Conservation (phyloP, 352 stramenopile species). For the Phytophthora pseudosyringae region DNA sequence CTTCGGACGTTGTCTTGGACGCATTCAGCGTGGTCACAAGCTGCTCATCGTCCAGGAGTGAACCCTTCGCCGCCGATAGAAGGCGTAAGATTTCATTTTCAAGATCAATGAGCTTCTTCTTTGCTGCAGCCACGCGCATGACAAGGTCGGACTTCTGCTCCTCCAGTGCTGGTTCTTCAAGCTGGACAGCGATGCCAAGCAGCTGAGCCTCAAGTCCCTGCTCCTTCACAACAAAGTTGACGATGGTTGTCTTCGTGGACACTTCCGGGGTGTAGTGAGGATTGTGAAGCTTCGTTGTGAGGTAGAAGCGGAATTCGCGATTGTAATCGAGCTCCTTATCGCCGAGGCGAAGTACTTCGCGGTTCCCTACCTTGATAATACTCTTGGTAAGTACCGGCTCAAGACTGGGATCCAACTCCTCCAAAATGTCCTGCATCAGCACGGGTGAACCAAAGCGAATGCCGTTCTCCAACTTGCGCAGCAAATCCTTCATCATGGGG, state of each 20-base stretch:
- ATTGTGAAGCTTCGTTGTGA: constrained; percentile 97
- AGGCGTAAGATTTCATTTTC: constrained; percentile 96
- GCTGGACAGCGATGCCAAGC: constrained; percentile 93
- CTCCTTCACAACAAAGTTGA: constrained; percentile 97
- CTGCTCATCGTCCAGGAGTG: constrained; percentile 93
- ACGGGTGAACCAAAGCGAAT: constrained; percentile 95
- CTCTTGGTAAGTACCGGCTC: constrained; percentile 95
- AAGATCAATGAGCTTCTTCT: constrained; percentile 95
- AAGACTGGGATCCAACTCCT: constrained; percentile 95
- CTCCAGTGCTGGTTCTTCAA: constrained; percentile 94
- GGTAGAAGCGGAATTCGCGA: constrained; percentile 94
- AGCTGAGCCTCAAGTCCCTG: constrained; percentile 95
- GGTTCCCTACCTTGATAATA: constrained; percentile 94
- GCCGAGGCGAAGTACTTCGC: constrained; percentile 93
- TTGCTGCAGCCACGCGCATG: constrained; percentile 91
- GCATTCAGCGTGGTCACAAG: constrained; percentile 96
- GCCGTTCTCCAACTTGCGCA: constrained; percentile 94
- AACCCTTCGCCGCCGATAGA: constrained; percentile 92
- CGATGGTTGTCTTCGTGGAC: constrained; percentile 95
- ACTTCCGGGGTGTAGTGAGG: constrained; percentile 96
- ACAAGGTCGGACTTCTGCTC: constrained; percentile 94
- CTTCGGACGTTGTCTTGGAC: constrained; percentile 94
- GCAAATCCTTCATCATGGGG: constrained; percentile 95
- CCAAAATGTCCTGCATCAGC: constrained; percentile 95
- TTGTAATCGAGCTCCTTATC: constrained; percentile 98